Evolutionary conservation across 169 alveolate genomes (phyloP), one percentile per base, ranked within the genome.

Genomic region (Condylostoma magnum): DNA sequence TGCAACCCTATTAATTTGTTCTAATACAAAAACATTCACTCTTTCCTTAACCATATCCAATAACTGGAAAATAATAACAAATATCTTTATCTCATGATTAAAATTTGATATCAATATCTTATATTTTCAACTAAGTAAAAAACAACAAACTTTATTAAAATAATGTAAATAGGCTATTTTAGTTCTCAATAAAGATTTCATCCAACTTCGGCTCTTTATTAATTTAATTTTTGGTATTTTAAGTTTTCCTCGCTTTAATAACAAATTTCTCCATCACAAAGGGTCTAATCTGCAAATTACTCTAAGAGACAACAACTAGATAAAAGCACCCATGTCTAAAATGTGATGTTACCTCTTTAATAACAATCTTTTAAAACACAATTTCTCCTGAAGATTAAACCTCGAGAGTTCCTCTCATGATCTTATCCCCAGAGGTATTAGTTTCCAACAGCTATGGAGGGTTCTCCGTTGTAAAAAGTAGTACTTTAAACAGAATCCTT

Each of bases 291-390:
- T 53, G 4, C 25, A 4, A 27, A 4, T 27, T 22, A 5, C 18
- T 25, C 38, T 2, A 27, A 28, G 43, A 31, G 3, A 28, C 38
- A 1, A 53, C 30, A 25, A 41, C 65, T 31, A 53, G 2, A 3
- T 22, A 53, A 53, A 53, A 28, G 65, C 43, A 6, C 15, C 65
- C 65, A n/a, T 53, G 33, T 15, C 38, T 25, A 53, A 27, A 53
- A 28, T 53, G 65, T 27, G 65, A 53, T 27, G 65, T 53, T 10
- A 53, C 65, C 15, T 53, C 65, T 53, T 53, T 53, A 25, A 53
- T 28, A 27, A 53, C 65, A 0, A 53, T 41, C 30, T 53, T 53
- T 22, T 53, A 22, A 53, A 22, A 53, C 18, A 27, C 18, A 28
- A 53, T 41, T 22, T n/a, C 6, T 4, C 30, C 43, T 6, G 25